Evolutionary conservation across 495 filamentous ascomycete species (phyloP).

Genomic region (Aspergillus cavernicola): DNA sequence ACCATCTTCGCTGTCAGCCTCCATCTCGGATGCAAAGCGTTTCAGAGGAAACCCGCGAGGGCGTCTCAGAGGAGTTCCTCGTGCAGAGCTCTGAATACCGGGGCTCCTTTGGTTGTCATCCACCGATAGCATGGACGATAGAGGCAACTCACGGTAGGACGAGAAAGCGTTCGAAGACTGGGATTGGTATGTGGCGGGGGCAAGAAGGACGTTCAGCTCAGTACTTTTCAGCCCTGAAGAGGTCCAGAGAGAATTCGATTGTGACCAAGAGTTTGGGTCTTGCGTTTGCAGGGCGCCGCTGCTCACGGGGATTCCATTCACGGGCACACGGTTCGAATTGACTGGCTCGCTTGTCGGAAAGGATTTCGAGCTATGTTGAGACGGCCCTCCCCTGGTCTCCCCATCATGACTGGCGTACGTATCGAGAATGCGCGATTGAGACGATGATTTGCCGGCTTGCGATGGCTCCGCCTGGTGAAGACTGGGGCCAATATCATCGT

Average conservation of each 20-base stretch:
- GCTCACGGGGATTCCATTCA: slow-evolving; percentile 24
- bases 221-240: slow-evolving; percentile 24
- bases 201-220: slow-evolving; percentile 13
- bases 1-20: slow-evolving; percentile 4
- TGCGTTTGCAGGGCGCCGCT: slow-evolving; percentile 17
- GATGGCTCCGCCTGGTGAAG: slow-evolving; percentile 14
- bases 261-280: slow-evolving; percentile 12
- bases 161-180: slow-evolving; percentile 19
- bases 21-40: slow-evolving; percentile 12
- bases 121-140: slow-evolving; percentile 14
- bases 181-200: slow-evolving; percentile 8
- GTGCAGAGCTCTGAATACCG: slow-evolving; percentile 2
- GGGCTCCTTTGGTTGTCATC: slow-evolving; percentile 1
- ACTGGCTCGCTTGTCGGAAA: slow-evolving; percentile 3
- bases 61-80: background rate
- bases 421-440: slow-evolving; percentile 36
- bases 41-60: slow-evolving; percentile 13
- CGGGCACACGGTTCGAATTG: slow-evolving; percentile 13
- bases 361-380: slow-evolving; percentile 15
- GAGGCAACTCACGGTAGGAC: slow-evolving; percentile 15
- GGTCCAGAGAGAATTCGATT: slow-evolving; percentile 20
- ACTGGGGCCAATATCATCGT: background rate
- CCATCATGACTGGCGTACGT: slow-evolving; percentile 25
- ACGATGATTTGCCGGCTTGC: slow-evolving; percentile 32
- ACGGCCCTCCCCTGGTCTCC: slow-evolving; percentile 21